Evolutionary conservation across 768 basidiomycete species (phyloP).

Genomic region (Leucosporidium creatinivorum): DNA sequence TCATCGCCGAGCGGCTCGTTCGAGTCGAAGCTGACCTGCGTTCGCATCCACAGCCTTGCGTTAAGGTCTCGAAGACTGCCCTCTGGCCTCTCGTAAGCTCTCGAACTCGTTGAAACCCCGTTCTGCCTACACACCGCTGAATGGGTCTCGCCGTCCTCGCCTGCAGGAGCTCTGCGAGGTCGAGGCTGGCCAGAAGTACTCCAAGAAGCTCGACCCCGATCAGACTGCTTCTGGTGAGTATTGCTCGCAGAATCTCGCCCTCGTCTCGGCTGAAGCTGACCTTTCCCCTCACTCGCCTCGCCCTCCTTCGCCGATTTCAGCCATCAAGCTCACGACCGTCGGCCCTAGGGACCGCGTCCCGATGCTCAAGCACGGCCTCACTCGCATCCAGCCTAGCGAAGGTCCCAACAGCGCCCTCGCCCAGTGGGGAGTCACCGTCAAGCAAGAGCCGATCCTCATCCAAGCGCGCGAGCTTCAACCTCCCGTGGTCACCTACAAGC

Average conservation of each 20-base stretch:
- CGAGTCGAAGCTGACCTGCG: neutral
- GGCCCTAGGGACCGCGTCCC: neutral
- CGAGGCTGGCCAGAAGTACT: constrained; percentile 7
- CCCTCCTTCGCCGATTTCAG: constrained; percentile 9
- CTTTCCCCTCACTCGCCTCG: neutral
- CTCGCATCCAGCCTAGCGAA: neutral
- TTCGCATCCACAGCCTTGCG: constrained; percentile 9
- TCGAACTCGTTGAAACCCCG: neutral
- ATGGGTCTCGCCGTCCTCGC: no score
- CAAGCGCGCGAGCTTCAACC: neutral
- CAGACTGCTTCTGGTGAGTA: constrained; percentile 10
- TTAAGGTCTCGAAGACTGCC: constrained; percentile 23
- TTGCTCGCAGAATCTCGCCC: no score
- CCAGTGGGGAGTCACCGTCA: constrained; percentile 9
- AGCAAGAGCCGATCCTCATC: neutral
- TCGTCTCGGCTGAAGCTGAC: no score
- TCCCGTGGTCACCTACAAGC: neutral
- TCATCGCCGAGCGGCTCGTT: neutral
- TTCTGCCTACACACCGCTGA: neutral
- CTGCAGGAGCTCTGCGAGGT: constrained; percentile 9
- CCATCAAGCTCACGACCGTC: constrained; percentile 14
- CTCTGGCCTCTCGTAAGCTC: neutral
- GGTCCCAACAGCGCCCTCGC: neutral
- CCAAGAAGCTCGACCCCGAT: constrained; percentile 13
- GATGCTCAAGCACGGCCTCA: neutral